phyloP scores from a whole-genome alignment of 2,329 filamentous ascomycete species.

The Botrytis hyacinthi region DNA sequence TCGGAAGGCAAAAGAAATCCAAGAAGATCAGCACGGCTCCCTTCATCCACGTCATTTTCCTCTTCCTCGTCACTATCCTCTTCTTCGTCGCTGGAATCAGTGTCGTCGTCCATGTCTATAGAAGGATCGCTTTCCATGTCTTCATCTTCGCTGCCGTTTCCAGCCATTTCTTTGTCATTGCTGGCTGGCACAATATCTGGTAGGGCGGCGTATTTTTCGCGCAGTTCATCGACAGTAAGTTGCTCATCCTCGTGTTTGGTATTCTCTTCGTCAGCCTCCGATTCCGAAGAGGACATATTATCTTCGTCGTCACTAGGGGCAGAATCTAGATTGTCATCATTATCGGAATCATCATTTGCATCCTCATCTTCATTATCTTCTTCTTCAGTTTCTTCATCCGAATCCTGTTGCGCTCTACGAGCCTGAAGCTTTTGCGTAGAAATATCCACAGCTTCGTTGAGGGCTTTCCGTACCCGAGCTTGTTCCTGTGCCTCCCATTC shows the following conservation, averaged over 20 bases:
- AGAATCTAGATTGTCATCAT: constrained; percentile 40
- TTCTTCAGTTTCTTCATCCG: constrained; percentile 47
- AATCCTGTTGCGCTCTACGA: constrained; percentile 52
- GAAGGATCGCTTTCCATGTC: constrained; percentile 35
- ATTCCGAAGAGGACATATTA: constrained; percentile 63
- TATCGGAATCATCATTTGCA: constrained; percentile 36
- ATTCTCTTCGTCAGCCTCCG: constrained; percentile 54
- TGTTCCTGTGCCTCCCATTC: constrained; percentile 67
- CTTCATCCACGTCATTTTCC: constrained; percentile 41
- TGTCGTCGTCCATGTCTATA: constrained; percentile 21
- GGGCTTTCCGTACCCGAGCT: constrained; percentile 62
- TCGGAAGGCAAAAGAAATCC: constrained; percentile 39
- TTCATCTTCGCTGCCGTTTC: constrained; percentile 32
- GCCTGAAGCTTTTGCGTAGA: constrained; percentile 68
- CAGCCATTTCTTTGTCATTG: constrained; percentile 38
- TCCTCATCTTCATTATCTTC: constrained; percentile 38
- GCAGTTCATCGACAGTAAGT: constrained; percentile 67
- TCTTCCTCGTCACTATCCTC: constrained; percentile 54
- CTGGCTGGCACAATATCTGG: constrained; percentile 42
- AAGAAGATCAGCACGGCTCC: constrained; percentile 41
- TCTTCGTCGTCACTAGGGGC: constrained; percentile 46
- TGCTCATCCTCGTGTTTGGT: constrained; percentile 56
- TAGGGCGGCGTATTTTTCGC: constrained; percentile 65
- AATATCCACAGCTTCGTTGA: constrained; percentile 70
- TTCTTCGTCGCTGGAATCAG: constrained; percentile 59